Evolutionary conservation across 1,139 yeast species (phyloP).

Genomic region (Zhuliangozyma parablackwelliae): DNA sequence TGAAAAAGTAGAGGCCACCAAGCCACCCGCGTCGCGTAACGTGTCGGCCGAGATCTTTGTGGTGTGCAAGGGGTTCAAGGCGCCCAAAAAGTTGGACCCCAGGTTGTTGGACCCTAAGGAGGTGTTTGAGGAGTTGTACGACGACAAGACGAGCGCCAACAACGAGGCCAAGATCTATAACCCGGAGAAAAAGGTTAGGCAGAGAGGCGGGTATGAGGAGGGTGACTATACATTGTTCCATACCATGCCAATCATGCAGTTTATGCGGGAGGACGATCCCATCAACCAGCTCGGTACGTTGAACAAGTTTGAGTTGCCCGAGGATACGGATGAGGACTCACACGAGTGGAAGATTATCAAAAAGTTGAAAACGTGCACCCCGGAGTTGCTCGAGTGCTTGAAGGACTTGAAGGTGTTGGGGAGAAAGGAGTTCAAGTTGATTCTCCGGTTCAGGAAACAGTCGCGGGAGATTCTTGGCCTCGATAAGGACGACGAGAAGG

Average conservation of each 20-base stretch:
- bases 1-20: slow-evolving; percentile 95
- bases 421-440: slow-evolving; percentile 80
- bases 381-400: slow-evolving; percentile 76
- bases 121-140: slow-evolving; percentile 88
- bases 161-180: slow-evolving; percentile 90
- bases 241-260: slow-evolving; percentile 70
- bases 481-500: slow-evolving; percentile 47
- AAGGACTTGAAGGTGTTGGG: slow-evolving; percentile 92
- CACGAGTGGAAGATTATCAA: slow-evolving; percentile 69
- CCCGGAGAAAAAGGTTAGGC: slow-evolving; percentile 86
- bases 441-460: slow-evolving; percentile 83
- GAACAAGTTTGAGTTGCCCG: slow-evolving; percentile 48
- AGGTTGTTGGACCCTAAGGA: slow-evolving; percentile 85
- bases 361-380: slow-evolving; percentile 70
- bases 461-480: slow-evolving; percentile 77
- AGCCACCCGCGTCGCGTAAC: slow-evolving; percentile 97
- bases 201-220: slow-evolving; percentile 87
- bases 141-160: slow-evolving; percentile 55
- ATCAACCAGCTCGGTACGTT: slow-evolving; percentile 75
- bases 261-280: slow-evolving; percentile 75
- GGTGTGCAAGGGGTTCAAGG: slow-evolving; percentile 92
- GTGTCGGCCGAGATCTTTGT: slow-evolving; percentile 99
- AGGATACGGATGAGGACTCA: slow-evolving; percentile 27
- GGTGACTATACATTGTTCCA: slow-evolving; percentile 82
- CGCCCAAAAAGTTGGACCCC: slow-evolving; percentile 93